Conservation (phyloP, 768 basidiomycete genomes). For the Macrocybe gigantea region DNA sequence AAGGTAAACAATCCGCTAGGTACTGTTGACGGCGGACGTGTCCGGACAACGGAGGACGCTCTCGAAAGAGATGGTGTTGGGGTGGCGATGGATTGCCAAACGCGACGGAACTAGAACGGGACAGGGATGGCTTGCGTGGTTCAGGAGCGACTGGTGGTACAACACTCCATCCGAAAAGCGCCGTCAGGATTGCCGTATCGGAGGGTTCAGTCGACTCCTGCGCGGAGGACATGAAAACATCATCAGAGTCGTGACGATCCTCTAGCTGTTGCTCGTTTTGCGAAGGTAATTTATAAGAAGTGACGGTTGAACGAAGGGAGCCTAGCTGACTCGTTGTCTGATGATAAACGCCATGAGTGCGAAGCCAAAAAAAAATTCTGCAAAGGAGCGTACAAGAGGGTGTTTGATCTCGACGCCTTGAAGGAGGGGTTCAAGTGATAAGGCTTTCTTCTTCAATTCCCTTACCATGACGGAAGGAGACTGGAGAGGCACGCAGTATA, state of each 20-base stretch:
- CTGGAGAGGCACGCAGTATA: conserved; percentile 71
- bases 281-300: conserved; percentile 20
- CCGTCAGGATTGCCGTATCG: conserved; percentile 35
- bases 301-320: conserved; percentile 43
- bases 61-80: conserved; percentile 29
- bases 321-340: conserved; percentile 57
- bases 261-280: background rate
- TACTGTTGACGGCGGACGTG: background rate
- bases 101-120: conserved; percentile 24
- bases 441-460: conserved; percentile 53
- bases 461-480: conserved; percentile 58
- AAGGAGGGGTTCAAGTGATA: conserved; percentile 45
- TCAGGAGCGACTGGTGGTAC: conserved; percentile 29
- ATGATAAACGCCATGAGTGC: background rate
- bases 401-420: conserved; percentile 58
- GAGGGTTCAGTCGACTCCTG: conserved; percentile 20
- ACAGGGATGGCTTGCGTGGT: conserved; percentile 21
- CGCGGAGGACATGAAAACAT: conserved; percentile 8
- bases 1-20: conserved; percentile 12
- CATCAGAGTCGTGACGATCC: conserved; percentile 9
- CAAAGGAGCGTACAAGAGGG: conserved; percentile 51
- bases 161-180: conserved; percentile 48
- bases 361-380: background rate
- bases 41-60: conserved; percentile 23
- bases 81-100: conserved; percentile 1